Percentiles rank a stretch among this genome's conserved stretches.
Evolutionary conservation across 116 monocot genomes (phyloP).

Genomic region (Cymodocea nodosa): DNA sequence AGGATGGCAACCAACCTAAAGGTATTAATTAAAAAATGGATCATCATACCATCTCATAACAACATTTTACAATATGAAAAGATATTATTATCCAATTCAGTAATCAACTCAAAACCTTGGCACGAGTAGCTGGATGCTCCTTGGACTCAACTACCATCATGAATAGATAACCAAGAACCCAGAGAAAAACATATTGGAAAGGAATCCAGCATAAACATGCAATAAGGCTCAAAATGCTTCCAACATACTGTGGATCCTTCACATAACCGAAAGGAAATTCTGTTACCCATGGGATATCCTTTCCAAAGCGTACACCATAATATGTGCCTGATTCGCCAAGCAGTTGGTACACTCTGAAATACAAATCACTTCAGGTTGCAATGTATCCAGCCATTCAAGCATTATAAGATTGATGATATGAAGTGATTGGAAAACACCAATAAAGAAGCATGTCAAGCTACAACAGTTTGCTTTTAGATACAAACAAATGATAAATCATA

Average conservation of each 20-base stretch:
- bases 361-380: not conserved
- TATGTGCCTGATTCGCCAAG: constrained; percentile 86
- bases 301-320: constrained; percentile 82
- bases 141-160: constrained; percentile 60
- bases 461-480: too few relatives aligned
- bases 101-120: constrained; percentile 15
- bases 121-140: constrained; percentile 59
- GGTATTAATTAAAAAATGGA: too few relatives aligned
- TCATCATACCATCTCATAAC: not conserved
- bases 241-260: constrained; percentile 86
- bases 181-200: constrained; percentile 46
- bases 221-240: constrained; percentile 74
- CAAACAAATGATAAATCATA: too few relatives aligned
- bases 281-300: constrained; percentile 76
- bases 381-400: not conserved
- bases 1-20: not conserved
- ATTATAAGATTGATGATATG: not conserved
- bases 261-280: constrained; percentile 90
- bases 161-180: constrained; percentile 72
- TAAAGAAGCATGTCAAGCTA: not conserved
- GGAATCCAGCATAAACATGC: constrained; percentile 60
- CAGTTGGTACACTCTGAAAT: constrained; percentile 76
- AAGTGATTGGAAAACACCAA: not conserved
- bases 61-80: not conserved
- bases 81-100: not conserved